These are phyloP conservation scores for Suhomyces taliae DNA, from an alignment of 1,139 yeast genomes.

Conservation along the genomic window DNA sequence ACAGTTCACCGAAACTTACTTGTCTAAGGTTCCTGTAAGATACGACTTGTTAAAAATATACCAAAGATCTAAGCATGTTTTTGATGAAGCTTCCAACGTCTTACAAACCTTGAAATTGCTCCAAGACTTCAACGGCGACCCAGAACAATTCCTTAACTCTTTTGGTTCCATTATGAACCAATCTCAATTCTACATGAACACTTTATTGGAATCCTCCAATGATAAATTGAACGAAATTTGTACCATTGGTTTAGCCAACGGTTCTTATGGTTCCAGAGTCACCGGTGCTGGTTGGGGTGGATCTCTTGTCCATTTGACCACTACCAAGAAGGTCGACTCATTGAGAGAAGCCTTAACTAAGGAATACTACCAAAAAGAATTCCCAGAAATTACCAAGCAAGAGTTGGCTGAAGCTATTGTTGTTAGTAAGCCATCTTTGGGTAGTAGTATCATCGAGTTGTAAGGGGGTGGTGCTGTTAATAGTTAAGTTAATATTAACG, in stretches of 20 bases:
- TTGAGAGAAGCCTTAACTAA: slow-evolving; percentile 49
- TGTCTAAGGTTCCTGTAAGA: slow-evolving; percentile 57
- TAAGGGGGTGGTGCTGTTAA: neutral
- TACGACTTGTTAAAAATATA: slow-evolving; percentile 56
- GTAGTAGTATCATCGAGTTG: slow-evolving; percentile 46
- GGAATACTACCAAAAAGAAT: slow-evolving; percentile 50
- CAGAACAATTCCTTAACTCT: slow-evolving; percentile 26
- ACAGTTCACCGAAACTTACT: slow-evolving; percentile 46
- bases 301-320: slow-evolving; percentile 64
- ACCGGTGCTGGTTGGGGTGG: slow-evolving; percentile 90
- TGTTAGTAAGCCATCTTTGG: slow-evolving; percentile 59
- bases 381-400: slow-evolving; percentile 46
- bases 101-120: slow-evolving; percentile 49
- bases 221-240: slow-evolving; percentile 55
- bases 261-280: slow-evolving; percentile 66
- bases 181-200: slow-evolving; percentile 55
- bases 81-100: slow-evolving; percentile 62
- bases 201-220: slow-evolving; percentile 55
- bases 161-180: slow-evolving; percentile 61
- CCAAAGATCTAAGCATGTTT: slow-evolving; percentile 64
- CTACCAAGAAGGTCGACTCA: slow-evolving; percentile 41
- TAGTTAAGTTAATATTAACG: too few species aligned
- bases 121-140: slow-evolving; percentile 13
- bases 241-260: slow-evolving; percentile 52
- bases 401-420: slow-evolving; percentile 55